Evolutionary conservation across 306 rosid genomes (phyloP).

Genomic region (Quercus rubra): DNA sequence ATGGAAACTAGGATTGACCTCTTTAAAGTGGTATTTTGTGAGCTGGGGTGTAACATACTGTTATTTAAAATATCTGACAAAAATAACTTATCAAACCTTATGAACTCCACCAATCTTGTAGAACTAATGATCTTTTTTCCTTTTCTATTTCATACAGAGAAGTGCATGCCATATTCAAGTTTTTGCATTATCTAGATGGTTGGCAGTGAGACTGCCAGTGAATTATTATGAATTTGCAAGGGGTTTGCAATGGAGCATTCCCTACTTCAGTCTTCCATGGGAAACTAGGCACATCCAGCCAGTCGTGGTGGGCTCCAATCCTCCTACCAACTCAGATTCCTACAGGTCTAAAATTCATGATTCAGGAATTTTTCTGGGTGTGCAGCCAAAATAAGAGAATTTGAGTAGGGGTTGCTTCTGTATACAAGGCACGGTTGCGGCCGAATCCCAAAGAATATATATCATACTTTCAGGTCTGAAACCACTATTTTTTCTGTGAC

Average conservation of each 20-base stretch:
- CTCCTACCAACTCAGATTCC: conserved; percentile 39
- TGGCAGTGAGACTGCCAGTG: conserved; percentile 64
- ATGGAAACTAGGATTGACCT: too few species aligned
- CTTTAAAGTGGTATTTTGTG: too few species aligned
- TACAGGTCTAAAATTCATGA: conserved; percentile 25
- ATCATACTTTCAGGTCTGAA: conserved; percentile 67
- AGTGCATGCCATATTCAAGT: conserved; percentile 77
- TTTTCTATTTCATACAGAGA: conserved; percentile 57
- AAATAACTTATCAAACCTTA: not conserved
- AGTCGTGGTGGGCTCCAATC: conserved; percentile 41
- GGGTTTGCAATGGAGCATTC: conserved; percentile 78
- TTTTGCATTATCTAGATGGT: conserved; percentile 81
- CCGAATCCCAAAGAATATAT: conserved; percentile 71
- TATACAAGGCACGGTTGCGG: conserved; percentile 53
- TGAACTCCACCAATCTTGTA: not conserved
- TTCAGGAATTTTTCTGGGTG: conserved; percentile 29
- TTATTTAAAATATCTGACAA: not conserved
- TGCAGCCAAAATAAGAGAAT: conserved; percentile 29
- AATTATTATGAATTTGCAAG: conserved; percentile 73
- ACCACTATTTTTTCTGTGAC: not conserved
- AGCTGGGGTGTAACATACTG: not conserved
- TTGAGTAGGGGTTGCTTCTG: conserved; percentile 31
- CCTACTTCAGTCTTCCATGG: conserved; percentile 77
- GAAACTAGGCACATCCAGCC: conserved; percentile 38
- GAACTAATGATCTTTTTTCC: not conserved